Percentiles rank a stretch among this genome's conserved stretches.
Conservation (phyloP, 2,329 filamentous ascomycete species). For the Fusarium cicatricum region DNA sequence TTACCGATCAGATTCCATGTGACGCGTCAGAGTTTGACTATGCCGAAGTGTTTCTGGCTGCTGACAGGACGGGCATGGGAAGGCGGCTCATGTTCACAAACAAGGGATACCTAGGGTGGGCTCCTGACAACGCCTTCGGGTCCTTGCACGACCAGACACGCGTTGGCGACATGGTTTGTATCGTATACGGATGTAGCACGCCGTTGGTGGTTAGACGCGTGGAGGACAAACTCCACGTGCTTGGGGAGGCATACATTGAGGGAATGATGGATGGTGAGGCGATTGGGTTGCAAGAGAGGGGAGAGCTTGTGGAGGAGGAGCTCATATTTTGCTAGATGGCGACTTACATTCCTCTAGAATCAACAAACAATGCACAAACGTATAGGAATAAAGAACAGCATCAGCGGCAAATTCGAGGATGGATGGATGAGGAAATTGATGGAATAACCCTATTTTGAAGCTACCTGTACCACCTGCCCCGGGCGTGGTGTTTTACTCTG, state of each 20-base stretch:
- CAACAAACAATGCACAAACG: neutral
- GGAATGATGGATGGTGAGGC: constrained; percentile 21
- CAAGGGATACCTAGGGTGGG: constrained; percentile 19
- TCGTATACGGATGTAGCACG: constrained; percentile 19
- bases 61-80: constrained; percentile 11
- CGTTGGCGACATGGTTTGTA: constrained; percentile 10
- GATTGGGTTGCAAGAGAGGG: neutral
- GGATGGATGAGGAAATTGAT: neutral
- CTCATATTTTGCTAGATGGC: neutral
- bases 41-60: constrained; percentile 11
- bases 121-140: constrained; percentile 14
- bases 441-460: too few species aligned
- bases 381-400: neutral
- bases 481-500: neutral
- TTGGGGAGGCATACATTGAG: constrained; percentile 23
- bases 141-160: constrained; percentile 5
- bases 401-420: neutral
- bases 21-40: constrained; percentile 16
- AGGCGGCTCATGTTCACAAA: constrained; percentile 19
- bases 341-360: neutral
- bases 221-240: constrained; percentile 5
- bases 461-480: too few species aligned
- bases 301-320: constrained; percentile 5
- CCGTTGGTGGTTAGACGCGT: constrained; percentile 7
- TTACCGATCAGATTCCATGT: constrained; percentile 11